Conservation (phyloP, 306 rosid species). For the Comarum palustre region DNA sequence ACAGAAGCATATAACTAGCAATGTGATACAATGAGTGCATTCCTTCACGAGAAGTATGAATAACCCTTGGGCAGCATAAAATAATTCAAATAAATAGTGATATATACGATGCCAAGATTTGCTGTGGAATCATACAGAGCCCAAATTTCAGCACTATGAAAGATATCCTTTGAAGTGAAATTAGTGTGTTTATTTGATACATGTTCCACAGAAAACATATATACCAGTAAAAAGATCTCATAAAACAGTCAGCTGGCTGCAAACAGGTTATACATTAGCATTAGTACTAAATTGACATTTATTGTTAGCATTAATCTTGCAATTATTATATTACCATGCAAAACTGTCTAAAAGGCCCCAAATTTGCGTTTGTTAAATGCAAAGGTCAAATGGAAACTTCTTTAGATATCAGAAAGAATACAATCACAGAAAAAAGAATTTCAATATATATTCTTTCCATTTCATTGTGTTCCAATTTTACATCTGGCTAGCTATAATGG, state of each 20-base stretch:
- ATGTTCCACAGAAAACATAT: neutral
- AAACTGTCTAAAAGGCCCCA: neutral
- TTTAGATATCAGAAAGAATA: neutral
- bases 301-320: neutral
- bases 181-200: neutral
- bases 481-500: neutral
- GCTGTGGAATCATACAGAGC: neutral
- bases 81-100: neutral
- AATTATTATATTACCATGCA: neutral
- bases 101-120: neutral
- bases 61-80: neutral
- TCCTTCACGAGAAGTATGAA: neutral
- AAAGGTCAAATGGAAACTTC: neutral
- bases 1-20: neutral
- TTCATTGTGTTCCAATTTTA: conserved; percentile 3
- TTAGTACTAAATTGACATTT: too few relatives aligned
- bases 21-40: neutral
- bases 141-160: neutral
- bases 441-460: neutral
- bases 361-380: neutral
- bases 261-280: neutral
- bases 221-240: neutral
- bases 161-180: neutral
- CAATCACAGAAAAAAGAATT: neutral
- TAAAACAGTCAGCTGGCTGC: neutral